Conservation (phyloP, 73 alveolate species). For the Tetrahymena elliotti region DNA sequence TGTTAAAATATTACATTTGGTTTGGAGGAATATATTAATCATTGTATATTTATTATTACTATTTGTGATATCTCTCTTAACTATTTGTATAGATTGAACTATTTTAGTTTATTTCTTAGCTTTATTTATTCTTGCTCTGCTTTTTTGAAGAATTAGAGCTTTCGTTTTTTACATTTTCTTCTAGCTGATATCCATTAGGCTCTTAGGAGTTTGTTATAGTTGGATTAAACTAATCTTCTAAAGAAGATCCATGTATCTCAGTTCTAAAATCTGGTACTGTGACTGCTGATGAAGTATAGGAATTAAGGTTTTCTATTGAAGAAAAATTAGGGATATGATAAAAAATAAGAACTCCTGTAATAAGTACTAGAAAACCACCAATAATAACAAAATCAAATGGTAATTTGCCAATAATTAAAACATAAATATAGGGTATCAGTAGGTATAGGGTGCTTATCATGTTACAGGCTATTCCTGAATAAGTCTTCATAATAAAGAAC, state of each 20-base stretch:
- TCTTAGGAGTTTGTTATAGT: background rate
- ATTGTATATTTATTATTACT: background rate
- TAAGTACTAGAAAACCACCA: background rate
- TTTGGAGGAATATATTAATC: background rate
- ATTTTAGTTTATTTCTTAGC: background rate
- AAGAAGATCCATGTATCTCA: background rate
- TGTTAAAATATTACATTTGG: background rate
- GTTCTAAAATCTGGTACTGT: background rate
- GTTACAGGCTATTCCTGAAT: background rate
- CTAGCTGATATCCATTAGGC: background rate
- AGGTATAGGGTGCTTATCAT: background rate
- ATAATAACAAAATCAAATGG: background rate
- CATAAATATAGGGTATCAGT: background rate
- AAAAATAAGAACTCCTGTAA: background rate
- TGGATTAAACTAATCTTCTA: background rate
- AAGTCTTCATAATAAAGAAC: background rate
- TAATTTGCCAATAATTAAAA: background rate
- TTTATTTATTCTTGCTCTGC: background rate
- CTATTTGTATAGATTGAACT: background rate
- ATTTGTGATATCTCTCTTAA: background rate
- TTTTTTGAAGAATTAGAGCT: background rate
- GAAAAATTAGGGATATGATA: background rate
- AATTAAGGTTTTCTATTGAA: background rate
- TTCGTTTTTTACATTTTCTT: background rate
- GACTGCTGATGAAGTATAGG: background rate